Evolutionary conservation across 176 grass and related monocot species (phyloP).

Genomic region (Triticum timopheevii): DNA sequence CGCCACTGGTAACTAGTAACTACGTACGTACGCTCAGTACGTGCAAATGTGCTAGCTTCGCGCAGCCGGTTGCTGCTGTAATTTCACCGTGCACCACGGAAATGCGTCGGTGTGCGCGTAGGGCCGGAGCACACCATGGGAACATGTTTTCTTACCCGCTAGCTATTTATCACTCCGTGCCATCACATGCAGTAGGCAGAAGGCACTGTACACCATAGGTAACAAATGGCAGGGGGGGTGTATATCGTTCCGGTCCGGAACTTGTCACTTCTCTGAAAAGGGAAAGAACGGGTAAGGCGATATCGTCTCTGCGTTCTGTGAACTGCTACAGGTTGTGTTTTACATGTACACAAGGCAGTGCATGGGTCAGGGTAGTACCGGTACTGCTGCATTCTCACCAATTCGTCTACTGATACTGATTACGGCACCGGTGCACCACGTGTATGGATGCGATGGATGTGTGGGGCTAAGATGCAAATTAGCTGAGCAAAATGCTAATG

Average conservation of each 20-base stretch:
- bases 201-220: not conserved
- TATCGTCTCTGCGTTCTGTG: not conserved
- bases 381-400: too few relatives aligned
- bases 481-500: too few relatives aligned
- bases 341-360: not conserved
- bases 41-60: not conserved
- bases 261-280: constrained; percentile 13
- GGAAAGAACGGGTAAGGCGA: not conserved
- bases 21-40: not conserved
- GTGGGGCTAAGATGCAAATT: too few relatives aligned
- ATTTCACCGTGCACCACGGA: not conserved
- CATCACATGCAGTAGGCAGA: not conserved
- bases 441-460: too few relatives aligned
- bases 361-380: not conserved
- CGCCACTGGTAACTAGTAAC: too few relatives aligned
- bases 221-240: not conserved
- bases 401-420: too few relatives aligned
- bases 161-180: not conserved
- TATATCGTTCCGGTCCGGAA: not conserved
- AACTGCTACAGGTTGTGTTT: not conserved
- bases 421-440: too few relatives aligned
- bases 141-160: not conserved
- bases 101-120: too few relatives aligned
- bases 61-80: not conserved
- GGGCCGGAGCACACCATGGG: too few relatives aligned